Conservation (phyloP, 352 stramenopile species). For the Pythium aquatile region DNA sequence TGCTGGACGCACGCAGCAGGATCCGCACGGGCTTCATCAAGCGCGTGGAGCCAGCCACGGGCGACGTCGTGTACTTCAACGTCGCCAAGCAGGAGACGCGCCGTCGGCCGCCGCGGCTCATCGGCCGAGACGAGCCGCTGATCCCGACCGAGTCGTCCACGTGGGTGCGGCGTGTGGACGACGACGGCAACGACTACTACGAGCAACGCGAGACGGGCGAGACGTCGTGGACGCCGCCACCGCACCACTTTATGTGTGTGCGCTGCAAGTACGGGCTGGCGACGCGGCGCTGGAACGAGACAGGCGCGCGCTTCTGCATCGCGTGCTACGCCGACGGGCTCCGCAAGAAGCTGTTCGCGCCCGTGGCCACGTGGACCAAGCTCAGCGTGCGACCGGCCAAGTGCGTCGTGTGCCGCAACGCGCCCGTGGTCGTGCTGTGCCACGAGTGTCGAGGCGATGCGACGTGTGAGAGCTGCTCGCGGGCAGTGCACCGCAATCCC, state of each 20-base stretch:
- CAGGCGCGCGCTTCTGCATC: conserved; percentile 53
- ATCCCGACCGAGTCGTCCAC: conserved; percentile 61
- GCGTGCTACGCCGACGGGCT: conserved; percentile 49
- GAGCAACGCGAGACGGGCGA: conserved; percentile 38
- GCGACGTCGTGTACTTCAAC: conserved; percentile 64
- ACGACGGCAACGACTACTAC: conserved; percentile 54
- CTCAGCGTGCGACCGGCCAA: conserved; percentile 51
- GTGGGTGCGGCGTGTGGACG: conserved; percentile 55
- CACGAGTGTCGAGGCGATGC: conserved; percentile 52
- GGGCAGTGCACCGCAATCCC: conserved; percentile 40
- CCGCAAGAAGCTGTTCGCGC: conserved; percentile 13
- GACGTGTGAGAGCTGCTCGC: conserved; percentile 50
- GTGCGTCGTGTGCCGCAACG: conserved; percentile 59
- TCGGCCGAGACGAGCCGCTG: conserved; percentile 46
- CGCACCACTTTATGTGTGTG: conserved; percentile 57
- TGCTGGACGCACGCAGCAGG: conserved; percentile 38
- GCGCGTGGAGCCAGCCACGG: conserved; percentile 53
- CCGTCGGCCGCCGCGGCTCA: conserved; percentile 38
- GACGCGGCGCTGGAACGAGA: conserved; percentile 47
- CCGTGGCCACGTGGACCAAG: conserved; percentile 46
- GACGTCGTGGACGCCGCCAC: conserved; percentile 42
- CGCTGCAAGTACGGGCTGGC: conserved; percentile 53
- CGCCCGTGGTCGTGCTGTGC: conserved; percentile 44
- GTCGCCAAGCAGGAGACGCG: conserved; percentile 38
- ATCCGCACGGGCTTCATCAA: conserved; percentile 60